Base-by-base conservation (phyloP, 768 basidiomycete genomes). In the Amyloporia xantha region DNA sequence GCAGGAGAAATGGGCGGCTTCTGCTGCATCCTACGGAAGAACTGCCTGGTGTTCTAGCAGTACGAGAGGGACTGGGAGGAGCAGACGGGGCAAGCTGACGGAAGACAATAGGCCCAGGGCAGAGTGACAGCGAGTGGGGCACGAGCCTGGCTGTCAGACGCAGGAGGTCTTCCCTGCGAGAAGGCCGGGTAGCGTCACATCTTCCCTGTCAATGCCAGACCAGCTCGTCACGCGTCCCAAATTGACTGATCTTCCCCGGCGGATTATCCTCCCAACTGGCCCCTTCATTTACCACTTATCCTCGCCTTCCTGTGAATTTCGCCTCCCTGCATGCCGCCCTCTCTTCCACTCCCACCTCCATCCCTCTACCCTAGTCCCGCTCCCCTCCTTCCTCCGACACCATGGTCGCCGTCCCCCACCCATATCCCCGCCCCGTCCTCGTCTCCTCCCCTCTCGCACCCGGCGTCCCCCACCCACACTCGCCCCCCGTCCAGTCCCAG, bases 391-490 rank as follows among this genome's bases (percentile, higher is more conserved):
- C 30, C 30, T 15, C 9, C 30, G 9, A 15, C 30, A 33, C 15
- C 30, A 7, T 33, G 9, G 30, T 33, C 30, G 30, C 15, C 30
- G 30, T 33, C 30, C 12, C 36, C 45, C 21, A 12, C 45, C 35
- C 45, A 15, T 20, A 13, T 7, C 23, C 45, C 17, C 23, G 23
- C 20, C 44, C 44, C 44, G 44, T 35, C 36, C 45, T 37, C 45
- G 45, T 37, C 19, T 45, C 45, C 45, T 20, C 28, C 45, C 23
- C 28, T 20, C 44, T 17, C 11, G 30, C 33, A 4, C 45, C 45
- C 11, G 45, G 33, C 36, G 45, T 37, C 11, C 33, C 45, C 7
- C 17, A 82, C 42, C 48, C 44, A 53, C 47, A 41, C 49, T 54
- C 49, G 41, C 20, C 25, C 49, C 45, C 55, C 26, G 51, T 41